phyloP scores from a whole-genome alignment of 2,329 filamentous ascomycete genomes.

The Diaporthe sp. region DNA sequence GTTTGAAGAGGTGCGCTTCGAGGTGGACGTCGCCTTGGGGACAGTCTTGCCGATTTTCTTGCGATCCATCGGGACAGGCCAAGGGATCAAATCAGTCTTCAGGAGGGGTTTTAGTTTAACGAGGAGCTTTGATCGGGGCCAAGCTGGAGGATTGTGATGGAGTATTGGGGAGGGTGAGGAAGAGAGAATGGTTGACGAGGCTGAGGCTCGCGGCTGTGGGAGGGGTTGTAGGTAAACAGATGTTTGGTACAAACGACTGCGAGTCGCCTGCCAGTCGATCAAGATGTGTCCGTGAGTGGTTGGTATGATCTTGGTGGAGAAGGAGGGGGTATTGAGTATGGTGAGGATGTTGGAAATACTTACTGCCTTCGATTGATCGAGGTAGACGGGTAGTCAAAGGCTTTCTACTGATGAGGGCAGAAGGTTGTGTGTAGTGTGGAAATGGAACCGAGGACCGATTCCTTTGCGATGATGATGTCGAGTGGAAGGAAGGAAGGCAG shows the following conservation, averaged over 20 bases:
- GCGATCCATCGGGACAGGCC: background rate
- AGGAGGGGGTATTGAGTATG: fast-evolving
- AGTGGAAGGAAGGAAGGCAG: background rate
- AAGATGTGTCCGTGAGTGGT: background rate
- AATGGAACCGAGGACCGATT: background rate
- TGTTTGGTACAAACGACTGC: background rate
- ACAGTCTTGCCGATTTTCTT: no score
- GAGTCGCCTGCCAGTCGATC: background rate
- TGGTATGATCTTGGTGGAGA: background rate
- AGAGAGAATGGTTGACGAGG: no score
- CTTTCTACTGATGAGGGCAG: background rate
- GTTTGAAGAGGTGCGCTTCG: background rate
- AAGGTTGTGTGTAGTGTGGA: background rate
- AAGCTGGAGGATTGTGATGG: no score
- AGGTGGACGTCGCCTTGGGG: fast-evolving
- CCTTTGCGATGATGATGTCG: background rate
- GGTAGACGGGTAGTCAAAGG: background rate
- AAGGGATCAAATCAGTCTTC: background rate
- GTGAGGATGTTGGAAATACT: background rate
- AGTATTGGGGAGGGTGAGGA: no score
- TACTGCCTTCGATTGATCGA: background rate
- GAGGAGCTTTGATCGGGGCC: background rate
- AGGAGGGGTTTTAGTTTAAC: no score
- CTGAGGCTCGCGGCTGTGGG: no score
- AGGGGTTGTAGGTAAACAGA: no score